Evolutionary conservation across 192 early-diverging fungal genomes (phyloP), one percentile per base, ranked within the genome.

Genomic region (Rhizoclosmatium sp.): DNA sequence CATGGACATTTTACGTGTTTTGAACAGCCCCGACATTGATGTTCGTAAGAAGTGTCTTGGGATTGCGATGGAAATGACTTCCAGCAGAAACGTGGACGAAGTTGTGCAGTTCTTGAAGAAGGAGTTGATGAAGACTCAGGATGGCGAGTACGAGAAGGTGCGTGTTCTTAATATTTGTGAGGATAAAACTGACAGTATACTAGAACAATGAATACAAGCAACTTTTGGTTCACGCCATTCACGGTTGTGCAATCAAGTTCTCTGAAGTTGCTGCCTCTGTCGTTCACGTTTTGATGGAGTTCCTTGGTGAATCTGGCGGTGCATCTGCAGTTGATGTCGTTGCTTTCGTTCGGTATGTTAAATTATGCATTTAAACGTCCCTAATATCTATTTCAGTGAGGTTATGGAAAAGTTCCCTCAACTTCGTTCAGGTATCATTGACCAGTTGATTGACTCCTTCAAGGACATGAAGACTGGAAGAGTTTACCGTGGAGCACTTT

Each of bases 401-500:
- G 96, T 99, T 1, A 94, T 97, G 70, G 98, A 99, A 80, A 97
- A 96, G 85, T 98, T 97, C 88, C 95, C 95, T 12, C 87, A 88
- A 46, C 86, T 98, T 76, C 94, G 98, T 54, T 82, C 86, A 4
- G 89, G 87, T n/a, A 99, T 99, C 80, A 79, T 95, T 65, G 88
- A 91, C 56, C 89, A 91, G 61, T 87, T 99, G 31, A 85, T 97
- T 42, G 91, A 93, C 51, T 91, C 93, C 12, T 97, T 99, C 78
- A 69, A 80, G 46, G 95, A 99, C 47, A 92, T 99, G 84, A 96
- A 95, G 82, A 93, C 94, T 2, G 93, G 94, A 69, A 91, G 96
- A 81, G 96, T 98, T 2, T 92, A 97, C 82, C 92, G 98, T 60
- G 98, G 97, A 41, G 98, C 96, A 21, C 88, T 99, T 59, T 99